phyloP scores from a whole-genome alignment of 192 early-diverging fungal species.

The Backusella macrospora region DNA sequence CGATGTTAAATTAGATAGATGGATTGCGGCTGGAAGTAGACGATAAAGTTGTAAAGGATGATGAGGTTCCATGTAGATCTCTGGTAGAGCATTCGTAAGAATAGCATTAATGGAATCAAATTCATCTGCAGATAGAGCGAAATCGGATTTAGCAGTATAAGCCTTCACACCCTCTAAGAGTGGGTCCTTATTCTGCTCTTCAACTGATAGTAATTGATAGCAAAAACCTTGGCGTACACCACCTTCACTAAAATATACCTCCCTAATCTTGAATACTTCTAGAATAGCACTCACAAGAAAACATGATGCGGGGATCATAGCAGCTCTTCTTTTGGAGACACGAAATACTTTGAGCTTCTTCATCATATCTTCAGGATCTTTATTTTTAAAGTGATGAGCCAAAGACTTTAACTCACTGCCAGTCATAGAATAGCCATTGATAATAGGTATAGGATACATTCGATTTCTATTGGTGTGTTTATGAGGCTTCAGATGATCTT shows the following conservation, averaged over 20 bases:
- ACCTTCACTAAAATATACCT: conserved; percentile 57
- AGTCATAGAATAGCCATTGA: conserved; percentile 55
- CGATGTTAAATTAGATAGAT: conserved; percentile 24
- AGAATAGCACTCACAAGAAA: conserved; percentile 50
- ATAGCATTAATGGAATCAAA: conserved; percentile 35
- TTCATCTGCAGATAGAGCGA: conserved; percentile 31
- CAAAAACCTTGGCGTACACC: conserved; percentile 61
- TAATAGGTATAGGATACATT: conserved; percentile 55
- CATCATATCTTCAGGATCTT: conserved; percentile 32
- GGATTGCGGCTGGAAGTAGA: conserved; percentile 47
- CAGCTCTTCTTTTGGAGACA: conserved; percentile 55
- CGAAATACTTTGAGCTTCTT: conserved; percentile 47
- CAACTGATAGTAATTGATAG: conserved; percentile 41
- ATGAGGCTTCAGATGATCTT: conserved; percentile 19
- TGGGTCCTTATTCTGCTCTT: conserved; percentile 52
- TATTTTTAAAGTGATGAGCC: conserved; percentile 41
- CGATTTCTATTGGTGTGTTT: conserved; percentile 23
- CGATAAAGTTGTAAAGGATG: conserved; percentile 38
- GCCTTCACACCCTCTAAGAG: conserved; percentile 45
- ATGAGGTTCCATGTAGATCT: conserved; percentile 25
- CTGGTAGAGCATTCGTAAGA: conserved; percentile 32
- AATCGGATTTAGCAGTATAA: conserved; percentile 40
- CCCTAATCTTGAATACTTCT: conserved; percentile 43
- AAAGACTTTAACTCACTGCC: conserved; percentile 42
- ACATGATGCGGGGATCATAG: conserved; percentile 54